phyloP scores from a whole-genome alignment of 2,329 filamentous ascomycete species.

The Leptographium lundbergii region DNA sequence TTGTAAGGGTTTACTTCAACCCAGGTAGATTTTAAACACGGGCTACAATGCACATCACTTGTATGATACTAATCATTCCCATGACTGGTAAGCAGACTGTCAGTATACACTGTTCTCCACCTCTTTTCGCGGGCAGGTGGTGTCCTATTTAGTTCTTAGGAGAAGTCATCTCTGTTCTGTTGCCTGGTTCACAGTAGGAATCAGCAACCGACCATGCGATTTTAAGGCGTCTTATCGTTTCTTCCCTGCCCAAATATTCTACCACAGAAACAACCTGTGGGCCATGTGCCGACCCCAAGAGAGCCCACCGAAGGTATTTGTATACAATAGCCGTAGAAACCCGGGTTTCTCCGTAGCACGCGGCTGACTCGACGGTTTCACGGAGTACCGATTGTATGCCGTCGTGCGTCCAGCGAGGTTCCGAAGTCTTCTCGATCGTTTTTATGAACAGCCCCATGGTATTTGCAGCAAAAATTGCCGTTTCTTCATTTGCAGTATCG shows the following conservation, averaged over 20 bases:
- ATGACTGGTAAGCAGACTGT: neutral
- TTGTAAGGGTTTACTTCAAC: too few species aligned
- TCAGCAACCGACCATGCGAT: conserved; percentile 3
- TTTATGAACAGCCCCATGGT: conserved; percentile 6
- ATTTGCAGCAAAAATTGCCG: neutral
- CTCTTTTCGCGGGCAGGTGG: neutral
- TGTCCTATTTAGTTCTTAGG: too few species aligned
- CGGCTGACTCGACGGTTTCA: conserved; percentile 1
- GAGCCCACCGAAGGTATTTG: conserved; percentile 18
- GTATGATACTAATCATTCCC: neutral
- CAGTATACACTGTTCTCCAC: neutral
- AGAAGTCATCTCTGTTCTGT: neutral
- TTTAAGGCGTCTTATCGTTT: conserved; percentile 16
- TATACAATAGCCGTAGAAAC: conserved; percentile 10
- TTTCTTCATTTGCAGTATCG: neutral
- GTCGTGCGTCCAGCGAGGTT: conserved; percentile 7
- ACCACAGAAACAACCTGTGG: conserved; percentile 15
- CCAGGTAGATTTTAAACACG: too few species aligned
- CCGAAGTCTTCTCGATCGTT: conserved; percentile 4
- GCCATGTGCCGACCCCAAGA: conserved; percentile 16
- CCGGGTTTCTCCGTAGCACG: neutral
- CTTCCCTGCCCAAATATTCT: conserved; percentile 17
- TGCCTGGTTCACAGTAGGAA: neutral
- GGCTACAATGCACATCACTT: neutral
- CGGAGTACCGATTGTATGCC: conserved; percentile 2